A percentile compares a stretch with the other conserved stretches of the same genome.
Conservation (phyloP, 208 protist species). For the Acanthamoeba sp. region DNA sequence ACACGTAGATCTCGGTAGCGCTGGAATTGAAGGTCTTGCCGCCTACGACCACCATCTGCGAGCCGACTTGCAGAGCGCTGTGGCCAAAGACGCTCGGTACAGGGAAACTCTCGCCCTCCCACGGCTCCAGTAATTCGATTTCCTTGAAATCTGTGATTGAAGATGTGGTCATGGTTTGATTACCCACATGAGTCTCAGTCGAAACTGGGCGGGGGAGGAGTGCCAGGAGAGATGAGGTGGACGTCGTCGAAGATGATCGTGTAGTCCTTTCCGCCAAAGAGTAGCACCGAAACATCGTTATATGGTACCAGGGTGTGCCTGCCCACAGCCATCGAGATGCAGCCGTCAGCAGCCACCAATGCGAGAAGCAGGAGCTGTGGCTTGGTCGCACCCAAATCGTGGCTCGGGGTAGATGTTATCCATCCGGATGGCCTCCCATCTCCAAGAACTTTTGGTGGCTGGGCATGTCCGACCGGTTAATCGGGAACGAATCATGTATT, state of each 20-base stretch:
- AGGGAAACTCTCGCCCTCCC: not conserved
- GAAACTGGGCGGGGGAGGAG: not conserved
- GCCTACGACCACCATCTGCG: constrained; percentile 21
- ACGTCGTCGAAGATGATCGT: not conserved
- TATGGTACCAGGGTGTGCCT: not conserved
- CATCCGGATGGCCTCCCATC: not conserved
- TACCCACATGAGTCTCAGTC: not conserved
- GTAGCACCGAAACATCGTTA: not conserved
- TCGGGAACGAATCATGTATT: too few species aligned
- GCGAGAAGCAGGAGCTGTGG: not conserved
- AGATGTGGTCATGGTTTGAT: not conserved
- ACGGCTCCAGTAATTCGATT: not conserved
- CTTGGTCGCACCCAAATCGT: not conserved
- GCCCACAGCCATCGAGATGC: not conserved
- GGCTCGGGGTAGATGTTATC: not conserved
- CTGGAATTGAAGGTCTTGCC: not conserved
- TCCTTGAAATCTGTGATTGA: not conserved
- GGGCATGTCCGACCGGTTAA: not conserved
- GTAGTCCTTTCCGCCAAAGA: constrained; percentile 36
- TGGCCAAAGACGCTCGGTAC: not conserved
- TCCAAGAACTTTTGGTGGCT: not conserved
- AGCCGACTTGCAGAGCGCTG: not conserved
- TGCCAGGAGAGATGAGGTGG: not conserved
- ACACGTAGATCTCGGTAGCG: constrained; percentile 16
- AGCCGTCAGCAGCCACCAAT: not conserved